These are phyloP conservation scores for Fallopia convolvulus DNA, from an alignment of 148 eudicot genomes.

Conservation along the genomic window DNA sequence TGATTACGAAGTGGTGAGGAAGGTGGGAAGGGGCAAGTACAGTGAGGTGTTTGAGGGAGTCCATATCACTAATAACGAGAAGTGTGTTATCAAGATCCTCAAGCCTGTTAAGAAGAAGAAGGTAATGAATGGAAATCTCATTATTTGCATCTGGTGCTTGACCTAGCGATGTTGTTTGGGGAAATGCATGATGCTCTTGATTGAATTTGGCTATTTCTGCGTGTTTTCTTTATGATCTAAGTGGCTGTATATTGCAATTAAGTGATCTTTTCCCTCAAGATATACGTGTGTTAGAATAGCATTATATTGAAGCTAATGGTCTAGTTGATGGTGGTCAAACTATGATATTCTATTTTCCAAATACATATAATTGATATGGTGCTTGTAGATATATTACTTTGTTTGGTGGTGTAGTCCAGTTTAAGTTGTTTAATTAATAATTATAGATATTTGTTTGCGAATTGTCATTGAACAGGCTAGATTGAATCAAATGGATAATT, in stretches of 20 bases:
- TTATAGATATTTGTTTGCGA: background rate
- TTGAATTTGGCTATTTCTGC: background rate
- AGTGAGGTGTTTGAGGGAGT: conserved; percentile 94
- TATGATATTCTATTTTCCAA: background rate
- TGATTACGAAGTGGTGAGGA: conserved; percentile 94
- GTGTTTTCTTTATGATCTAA: background rate
- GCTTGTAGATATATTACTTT: background rate
- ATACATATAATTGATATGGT: background rate
- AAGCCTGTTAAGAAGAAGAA: conserved; percentile 97
- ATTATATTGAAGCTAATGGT: background rate
- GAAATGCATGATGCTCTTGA: background rate
- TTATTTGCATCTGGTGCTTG: background rate
- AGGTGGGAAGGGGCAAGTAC: conserved; percentile 92
- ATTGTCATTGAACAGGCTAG: background rate
- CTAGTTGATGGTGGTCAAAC: background rate
- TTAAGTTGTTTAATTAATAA: background rate
- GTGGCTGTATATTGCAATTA: background rate
- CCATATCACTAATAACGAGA: conserved; percentile 64
- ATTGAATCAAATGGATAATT: no score
- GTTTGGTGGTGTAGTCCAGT: background rate
- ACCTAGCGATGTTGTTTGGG: background rate
- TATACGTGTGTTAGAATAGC: background rate
- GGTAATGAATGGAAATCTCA: conserved; percentile 22
- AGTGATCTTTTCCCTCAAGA: background rate
- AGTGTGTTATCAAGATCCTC: conserved; percentile 88